Base-by-base conservation (phyloP, 2,329 filamentous ascomycete genomes). In the Didymella pomorum region DNA sequence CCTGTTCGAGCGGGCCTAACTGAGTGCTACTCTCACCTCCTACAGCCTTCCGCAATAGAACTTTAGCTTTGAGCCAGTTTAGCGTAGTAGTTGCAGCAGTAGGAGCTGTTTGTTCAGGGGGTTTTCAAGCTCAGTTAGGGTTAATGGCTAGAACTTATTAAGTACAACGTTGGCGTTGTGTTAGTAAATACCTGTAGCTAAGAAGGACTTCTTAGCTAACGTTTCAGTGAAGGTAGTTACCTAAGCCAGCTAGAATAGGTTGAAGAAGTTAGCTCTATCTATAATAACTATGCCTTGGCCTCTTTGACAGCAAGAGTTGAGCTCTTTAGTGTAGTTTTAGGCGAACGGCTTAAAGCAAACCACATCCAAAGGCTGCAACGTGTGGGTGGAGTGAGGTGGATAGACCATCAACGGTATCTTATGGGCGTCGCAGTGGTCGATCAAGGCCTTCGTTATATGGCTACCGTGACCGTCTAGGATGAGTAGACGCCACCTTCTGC, bases 1-100 rank as follows among this genome's bases (percentile, higher is more conserved):
- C 41, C 41, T 43, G 41, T 43, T 43, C 21, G 21, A 43, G 41
- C 41, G 21, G 41, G 41, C 41, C 41, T 43, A 43, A 25, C 41
- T 43, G 41, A 43, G 41, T 43, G 23, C 41, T 43, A 25, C 41
- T 21, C 41, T 43, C 23, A 43, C 14, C 41, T 12, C 41, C 41
- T 26, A 43, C 41, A 43, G 23, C 21, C 21, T 43, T 2, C 5
- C 41, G 41, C 20, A 43, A 25, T 23, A 43, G 14, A 25, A 21
- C 20, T 21, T 43, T 25, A 10, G 41, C 41, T 25, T 28, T 28
- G 26, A 28, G 26, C 26, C 26, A 28, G 26, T 28, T 28, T 28
- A 9, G 26, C 26, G 26, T 9, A 28, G 26, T 28, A 28, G 26
- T 28, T 28, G 26, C 41, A 20, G 18, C 20, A 42, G 18, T 42